Evolutionary conservation across 225 moss, liverwort and hornwort species (phyloP), one percentile per base, ranked within the genome.

Genomic region (Straminergon stramineum): DNA sequence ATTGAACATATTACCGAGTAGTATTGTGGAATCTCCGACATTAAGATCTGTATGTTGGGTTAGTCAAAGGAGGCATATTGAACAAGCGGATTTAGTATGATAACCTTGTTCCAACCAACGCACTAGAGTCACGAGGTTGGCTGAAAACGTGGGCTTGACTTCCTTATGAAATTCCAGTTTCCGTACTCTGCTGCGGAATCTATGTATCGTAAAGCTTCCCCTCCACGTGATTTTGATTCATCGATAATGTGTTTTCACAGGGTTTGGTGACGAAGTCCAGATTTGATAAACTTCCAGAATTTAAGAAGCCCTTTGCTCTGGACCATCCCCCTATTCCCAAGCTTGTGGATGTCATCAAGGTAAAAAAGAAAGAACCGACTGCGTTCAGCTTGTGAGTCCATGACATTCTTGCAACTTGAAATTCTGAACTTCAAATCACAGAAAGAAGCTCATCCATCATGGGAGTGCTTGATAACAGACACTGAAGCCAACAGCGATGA

Each of bases 191-290:
- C 60, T 62, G 48, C 30, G 30, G 35, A 37, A 66, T 19, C 58
- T 56, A 37, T 35, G 37, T 6, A 34, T 68, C 34, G 32, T 60
- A 41, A 77, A 69, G 35, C 48, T 66, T 78, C 78, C 51, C 63
- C 8, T 80, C 39, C 61, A 37, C 32, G n/a, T 84, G 32, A 87
- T 85, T 69, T 80, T 15, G 86, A 83, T 53, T 24, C 34, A 27
- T 23, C 10, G 26, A 32, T 8, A 74, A 74, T 66, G 35, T 83
- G 89, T 52, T 81, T 43, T 74, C 56, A 58, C 95, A 97, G 97
- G 97, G 97, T 34, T 85, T 97, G 85, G 94, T 97, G 88, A 94
- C 93, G 13, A 97, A 96, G 82, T 90, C 95, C n/a, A 91, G 97
- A 86, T 41, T 58, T 11, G 94, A 97, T 32, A 86, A 90, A 61